Conservation (phyloP, 805 yeast genomes). For the Pichia nakasei region DNA sequence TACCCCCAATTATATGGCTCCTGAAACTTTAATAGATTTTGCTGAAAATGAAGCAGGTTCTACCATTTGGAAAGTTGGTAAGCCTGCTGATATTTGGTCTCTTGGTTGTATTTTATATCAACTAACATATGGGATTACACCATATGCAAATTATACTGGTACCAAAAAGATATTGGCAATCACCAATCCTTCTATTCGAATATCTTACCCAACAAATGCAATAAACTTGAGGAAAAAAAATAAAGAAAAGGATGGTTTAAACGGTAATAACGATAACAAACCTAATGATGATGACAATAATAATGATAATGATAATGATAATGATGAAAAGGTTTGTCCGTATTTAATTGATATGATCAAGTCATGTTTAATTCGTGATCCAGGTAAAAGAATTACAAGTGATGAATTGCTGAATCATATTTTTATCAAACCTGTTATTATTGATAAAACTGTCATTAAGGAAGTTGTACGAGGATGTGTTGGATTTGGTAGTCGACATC, state of each 20-base stretch:
- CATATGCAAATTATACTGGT: slow-evolving; percentile 73
- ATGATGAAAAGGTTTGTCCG: slow-evolving; percentile 18
- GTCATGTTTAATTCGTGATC: slow-evolving; percentile 65
- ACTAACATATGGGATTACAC: slow-evolving; percentile 90
- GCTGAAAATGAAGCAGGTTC: slow-evolving; percentile 16
- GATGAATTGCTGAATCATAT: slow-evolving; percentile 50
- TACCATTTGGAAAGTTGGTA: slow-evolving; percentile 70
- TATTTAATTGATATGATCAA: slow-evolving; percentile 58
- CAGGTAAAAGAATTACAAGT: slow-evolving; percentile 55
- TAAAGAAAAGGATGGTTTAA: neutral
- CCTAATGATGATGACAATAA: neutral
- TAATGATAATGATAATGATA: slow-evolving; percentile 3
- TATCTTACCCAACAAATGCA: slow-evolving; percentile 47
- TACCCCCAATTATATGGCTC: slow-evolving; percentile 97
- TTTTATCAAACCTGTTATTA: slow-evolving; percentile 68
- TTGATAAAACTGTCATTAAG: slow-evolving; percentile 55
- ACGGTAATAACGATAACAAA: slow-evolving; percentile 1
- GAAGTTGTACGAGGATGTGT: slow-evolving; percentile 74
- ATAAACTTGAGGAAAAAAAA: slow-evolving; percentile 8
- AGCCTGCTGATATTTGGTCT: slow-evolving; percentile 96
- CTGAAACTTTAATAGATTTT: slow-evolving; percentile 76
- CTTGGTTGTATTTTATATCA: slow-evolving; percentile 95
- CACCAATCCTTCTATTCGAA: slow-evolving; percentile 71
- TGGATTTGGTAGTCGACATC: slow-evolving; percentile 50
- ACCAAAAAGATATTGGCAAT: slow-evolving; percentile 75